Percentiles rank a stretch among this genome's conserved stretches.
Evolutionary conservation across 2,329 filamentous ascomycete species (phyloP).

Genomic region (Penicillium freii): DNA sequence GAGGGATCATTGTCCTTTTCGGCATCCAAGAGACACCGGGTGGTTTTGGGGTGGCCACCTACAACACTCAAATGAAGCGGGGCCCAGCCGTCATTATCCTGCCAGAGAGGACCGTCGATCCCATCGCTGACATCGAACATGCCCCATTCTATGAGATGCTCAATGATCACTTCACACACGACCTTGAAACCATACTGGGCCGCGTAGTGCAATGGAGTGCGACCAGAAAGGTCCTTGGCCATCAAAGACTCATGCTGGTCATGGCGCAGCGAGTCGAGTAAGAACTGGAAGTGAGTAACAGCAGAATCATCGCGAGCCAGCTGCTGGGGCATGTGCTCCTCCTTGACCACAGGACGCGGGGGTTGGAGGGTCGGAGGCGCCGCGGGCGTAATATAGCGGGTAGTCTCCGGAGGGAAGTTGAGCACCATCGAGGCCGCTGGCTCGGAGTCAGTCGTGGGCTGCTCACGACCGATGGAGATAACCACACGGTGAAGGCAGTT

Average conservation of each 20-base stretch:
- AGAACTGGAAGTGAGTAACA: constrained; percentile 62
- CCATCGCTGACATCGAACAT: constrained; percentile 81
- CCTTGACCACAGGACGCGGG: constrained; percentile 62
- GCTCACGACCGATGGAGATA: constrained; percentile 81
- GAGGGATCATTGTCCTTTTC: constrained; percentile 71
- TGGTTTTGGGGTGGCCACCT: constrained; percentile 84
- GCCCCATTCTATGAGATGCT: constrained; percentile 83
- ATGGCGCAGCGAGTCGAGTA: constrained; percentile 66
- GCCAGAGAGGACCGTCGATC: constrained; percentile 85
- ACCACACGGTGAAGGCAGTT: constrained; percentile 92
- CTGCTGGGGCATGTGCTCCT: constrained; percentile 60
- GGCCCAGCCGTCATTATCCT: constrained; percentile 86
- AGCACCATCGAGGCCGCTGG: constrained; percentile 53
- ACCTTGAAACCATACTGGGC: constrained; percentile 92
- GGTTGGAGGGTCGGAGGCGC: constrained; percentile 64
- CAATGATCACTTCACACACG: constrained; percentile 84
- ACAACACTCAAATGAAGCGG: constrained; percentile 91
- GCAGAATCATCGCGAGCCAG: constrained; percentile 69
- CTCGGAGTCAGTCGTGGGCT: constrained; percentile 55
- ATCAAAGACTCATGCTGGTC: constrained; percentile 67
- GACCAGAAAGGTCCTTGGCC: constrained; percentile 73
- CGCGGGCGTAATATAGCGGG: constrained; percentile 77
- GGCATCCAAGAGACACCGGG: constrained; percentile 72
- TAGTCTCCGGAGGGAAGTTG: constrained; percentile 54
- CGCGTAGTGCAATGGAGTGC: constrained; percentile 86